Base-by-base conservation (phyloP, 805 yeast genomes). In the Monosporozyma siamensis region DNA sequence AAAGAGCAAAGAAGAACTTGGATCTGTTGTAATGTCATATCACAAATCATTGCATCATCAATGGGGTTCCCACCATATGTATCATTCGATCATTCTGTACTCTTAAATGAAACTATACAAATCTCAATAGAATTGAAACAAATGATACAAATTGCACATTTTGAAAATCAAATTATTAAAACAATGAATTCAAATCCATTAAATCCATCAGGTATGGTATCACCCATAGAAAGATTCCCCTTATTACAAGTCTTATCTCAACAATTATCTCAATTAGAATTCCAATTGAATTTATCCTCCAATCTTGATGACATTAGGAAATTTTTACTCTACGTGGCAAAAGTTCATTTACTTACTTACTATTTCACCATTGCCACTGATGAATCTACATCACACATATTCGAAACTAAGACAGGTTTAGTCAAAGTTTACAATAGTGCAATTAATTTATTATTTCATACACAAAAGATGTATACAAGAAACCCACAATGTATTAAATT, bases 1-100 rank as follows among this genome's bases (percentile, higher is more conserved):
- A 74, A 74, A 22, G 98, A 92, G 63, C 95, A 87, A 54, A 71
- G 80, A 26, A 74, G 81, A 45, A 90, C 98, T 0, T 90, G 98
- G 98, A 76, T 86, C n/a, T 76, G 86, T 9, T 87, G 96, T 56
- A 92, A 92, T 57, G 74, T 85, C 18, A 95, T 85, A 0, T 82
- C 95, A 2, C 97, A 92, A 61, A 75, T 82, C 2, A 80, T 92
- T 47, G 95, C 95, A 3, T 78, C 95, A 2, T 81, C 95, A 9
- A 87, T 88, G 65, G 98, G 98, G 15, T 89, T 83, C 56, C 98
- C 97, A 0, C 87, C 95, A 0, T 88, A 87, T 62, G 89, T 85
- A 4, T 85, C 81, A 45, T 84, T 88, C 55, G 95, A 87, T 58
- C 72, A 81, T 21, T 71, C 87, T 1, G 75, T 31, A 22, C 10